Percentiles rank a stretch among this genome's conserved stretches.
These are phyloP conservation scores for Fomitopsis palustris DNA, from an alignment of 1,284 basidiomycete genomes.

Conservation along the genomic window DNA sequence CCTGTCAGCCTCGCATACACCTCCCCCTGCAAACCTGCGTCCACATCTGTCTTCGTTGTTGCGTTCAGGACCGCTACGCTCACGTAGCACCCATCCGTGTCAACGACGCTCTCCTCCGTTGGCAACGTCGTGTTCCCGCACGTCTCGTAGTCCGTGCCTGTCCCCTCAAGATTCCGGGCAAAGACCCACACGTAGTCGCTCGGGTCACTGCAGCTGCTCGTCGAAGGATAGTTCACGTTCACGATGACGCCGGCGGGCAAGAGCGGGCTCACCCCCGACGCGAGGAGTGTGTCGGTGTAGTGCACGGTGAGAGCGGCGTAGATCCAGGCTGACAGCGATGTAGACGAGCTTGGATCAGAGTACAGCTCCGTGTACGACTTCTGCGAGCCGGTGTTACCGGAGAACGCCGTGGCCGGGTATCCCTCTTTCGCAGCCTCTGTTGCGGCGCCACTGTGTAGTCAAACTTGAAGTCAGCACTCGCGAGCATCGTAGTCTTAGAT, in stretches of 20 bases:
- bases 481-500: background rate
- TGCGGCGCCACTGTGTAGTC: conserved; percentile 41
- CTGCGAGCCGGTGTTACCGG: conserved; percentile 36
- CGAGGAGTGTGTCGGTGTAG: conserved; percentile 37
- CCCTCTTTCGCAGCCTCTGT: conserved; percentile 42
- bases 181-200: conserved; percentile 42
- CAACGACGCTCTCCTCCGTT: conserved; percentile 36
- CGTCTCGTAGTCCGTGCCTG: conserved; percentile 35
- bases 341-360: conserved; percentile 28
- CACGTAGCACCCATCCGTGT: conserved; percentile 37
- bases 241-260: conserved; percentile 41
- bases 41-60: conserved; percentile 42
- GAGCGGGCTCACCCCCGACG: conserved; percentile 23
- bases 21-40: conserved; percentile 36
- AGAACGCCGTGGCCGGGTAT: conserved; percentile 49
- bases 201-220: conserved; percentile 34
- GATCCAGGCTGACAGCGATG: conserved; percentile 36
- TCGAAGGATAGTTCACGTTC: conserved; percentile 51
- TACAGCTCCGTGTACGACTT: conserved; percentile 46
- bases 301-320: conserved; percentile 41
- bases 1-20: conserved; percentile 34
- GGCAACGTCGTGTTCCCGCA: conserved; percentile 43
- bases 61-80: conserved; percentile 46
- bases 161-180: conserved; percentile 35
- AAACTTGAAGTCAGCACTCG: background rate